Evolutionary conservation across 257 asterid genomes (phyloP).

Genomic region (Thymus mandschuricus): DNA sequence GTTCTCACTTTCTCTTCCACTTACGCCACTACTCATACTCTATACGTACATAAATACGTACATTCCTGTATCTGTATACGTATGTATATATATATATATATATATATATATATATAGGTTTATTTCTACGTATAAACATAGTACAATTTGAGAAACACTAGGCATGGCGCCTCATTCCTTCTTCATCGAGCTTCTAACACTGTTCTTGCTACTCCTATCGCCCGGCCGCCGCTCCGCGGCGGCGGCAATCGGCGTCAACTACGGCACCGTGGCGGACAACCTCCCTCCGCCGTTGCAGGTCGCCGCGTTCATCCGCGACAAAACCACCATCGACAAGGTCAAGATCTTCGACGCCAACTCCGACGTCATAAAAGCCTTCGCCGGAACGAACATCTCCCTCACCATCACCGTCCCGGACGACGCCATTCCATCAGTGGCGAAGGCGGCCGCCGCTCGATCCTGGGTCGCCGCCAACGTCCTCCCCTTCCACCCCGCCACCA

Average conservation of each 20-base stretch:
- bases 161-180: neutral
- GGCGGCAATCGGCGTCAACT: constrained; percentile 48
- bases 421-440: constrained; percentile 28
- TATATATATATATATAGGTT: too few species aligned
- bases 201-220: neutral
- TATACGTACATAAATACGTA: too few species aligned
- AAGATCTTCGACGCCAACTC: constrained; percentile 54
- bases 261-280: constrained; percentile 53
- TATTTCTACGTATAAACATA: too few species aligned
- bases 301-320: constrained; percentile 37
- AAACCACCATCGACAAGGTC: constrained; percentile 46
- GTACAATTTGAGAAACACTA: neutral
- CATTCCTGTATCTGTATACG: too few species aligned
- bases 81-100: too few species aligned
- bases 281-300: constrained; percentile 56
- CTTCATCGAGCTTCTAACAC: neutral
- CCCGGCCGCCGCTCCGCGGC: constrained; percentile 29
- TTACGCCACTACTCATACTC: too few species aligned
- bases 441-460: constrained; percentile 19
- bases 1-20: too few species aligned
- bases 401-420: constrained; percentile 46
- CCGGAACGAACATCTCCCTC: constrained; percentile 42
- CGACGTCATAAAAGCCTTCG: constrained; percentile 41
- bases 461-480: constrained; percentile 37
- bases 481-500: constrained; percentile 38